Conservation (phyloP, 352 stramenopile genomes). For the Saprolegnia diclina region DNA sequence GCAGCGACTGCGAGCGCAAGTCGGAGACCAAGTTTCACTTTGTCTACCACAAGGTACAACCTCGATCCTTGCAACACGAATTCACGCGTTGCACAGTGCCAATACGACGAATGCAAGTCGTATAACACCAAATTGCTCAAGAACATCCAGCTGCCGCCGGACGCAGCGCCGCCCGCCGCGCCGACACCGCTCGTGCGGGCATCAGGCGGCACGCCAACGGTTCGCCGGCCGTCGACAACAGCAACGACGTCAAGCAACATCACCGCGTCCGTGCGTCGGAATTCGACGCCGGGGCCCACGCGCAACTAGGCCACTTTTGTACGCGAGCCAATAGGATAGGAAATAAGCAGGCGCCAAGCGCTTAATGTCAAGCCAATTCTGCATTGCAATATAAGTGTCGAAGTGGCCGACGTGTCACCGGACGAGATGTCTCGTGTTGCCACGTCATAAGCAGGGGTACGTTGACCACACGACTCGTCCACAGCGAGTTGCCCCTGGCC, state of each 20-base stretch:
- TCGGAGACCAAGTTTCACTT: slow-evolving; percentile 81
- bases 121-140: slow-evolving; percentile 83
- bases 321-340: neutral
- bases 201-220: neutral
- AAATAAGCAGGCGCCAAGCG: neutral
- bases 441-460: too few relatives aligned
- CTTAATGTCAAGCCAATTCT: too few relatives aligned
- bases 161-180: neutral
- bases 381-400: too few relatives aligned
- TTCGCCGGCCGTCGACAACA: neutral
- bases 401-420: too few relatives aligned
- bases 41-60: slow-evolving; percentile 78
- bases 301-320: neutral
- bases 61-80: neutral
- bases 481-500: too few relatives aligned
- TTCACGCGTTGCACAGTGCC: slow-evolving; percentile 38
- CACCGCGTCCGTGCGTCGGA: neutral
- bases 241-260: neutral
- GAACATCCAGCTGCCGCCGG: slow-evolving; percentile 41
- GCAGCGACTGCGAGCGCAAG: slow-evolving; percentile 82
- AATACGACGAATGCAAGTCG: slow-evolving; percentile 66
- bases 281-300: neutral
- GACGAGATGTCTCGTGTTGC: too few relatives aligned
- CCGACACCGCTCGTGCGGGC: neutral
- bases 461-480: too few relatives aligned